Evolutionary conservation across 2,329 filamentous ascomycete genomes (phyloP), one percentile per base, ranked within the genome.

Genomic region (Arthroderma sp.): DNA sequence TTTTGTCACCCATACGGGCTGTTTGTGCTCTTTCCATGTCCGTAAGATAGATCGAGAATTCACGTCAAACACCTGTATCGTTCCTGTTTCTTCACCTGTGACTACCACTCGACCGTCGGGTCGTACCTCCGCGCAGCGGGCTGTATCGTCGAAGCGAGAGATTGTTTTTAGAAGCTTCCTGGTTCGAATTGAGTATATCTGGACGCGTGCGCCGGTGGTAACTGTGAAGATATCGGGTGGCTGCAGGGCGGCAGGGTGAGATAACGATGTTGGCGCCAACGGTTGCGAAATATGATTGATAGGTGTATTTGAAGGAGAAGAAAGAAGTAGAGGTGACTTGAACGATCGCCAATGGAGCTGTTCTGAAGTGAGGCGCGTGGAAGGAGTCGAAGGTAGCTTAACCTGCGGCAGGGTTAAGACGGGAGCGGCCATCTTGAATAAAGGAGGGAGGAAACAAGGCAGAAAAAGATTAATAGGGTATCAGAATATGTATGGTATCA

Each of bases 281-380:
- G 74, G 83, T 61, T 81, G 82, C 41, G 85, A 88, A 62, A 98
- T 94, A 63, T 93, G 81, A 31, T 87, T 94, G 57, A 98, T 78
- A 38, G 86, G 83, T 61, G 84, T 87, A 60, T 85, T 85, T 52
- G 91, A 86, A 52, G 88, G 87, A 50, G 89, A 94, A 38, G 91
- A 85, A 50, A 96, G 80, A 49, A 89, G 80, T 47, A 94, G 78
- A 53, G 88, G 85, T 54, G 88, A 91, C 67, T 85, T 87, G 72
- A 98, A 98, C 8, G 83, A 82, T 60, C 83, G 83, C 93, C 93
- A 98, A 73, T 96, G 96, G 53, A 81, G 77, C 68, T 96, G 88
- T 69, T 98, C 91, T 30, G 88, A 81, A 4, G 89, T 94, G 40
- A 89, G 68, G 40, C 58, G 59, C 44, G 85, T 82, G 36, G 83